Evolutionary conservation across 306 rosid genomes (phyloP).

Genomic region (Lathyrus oleraceus): DNA sequence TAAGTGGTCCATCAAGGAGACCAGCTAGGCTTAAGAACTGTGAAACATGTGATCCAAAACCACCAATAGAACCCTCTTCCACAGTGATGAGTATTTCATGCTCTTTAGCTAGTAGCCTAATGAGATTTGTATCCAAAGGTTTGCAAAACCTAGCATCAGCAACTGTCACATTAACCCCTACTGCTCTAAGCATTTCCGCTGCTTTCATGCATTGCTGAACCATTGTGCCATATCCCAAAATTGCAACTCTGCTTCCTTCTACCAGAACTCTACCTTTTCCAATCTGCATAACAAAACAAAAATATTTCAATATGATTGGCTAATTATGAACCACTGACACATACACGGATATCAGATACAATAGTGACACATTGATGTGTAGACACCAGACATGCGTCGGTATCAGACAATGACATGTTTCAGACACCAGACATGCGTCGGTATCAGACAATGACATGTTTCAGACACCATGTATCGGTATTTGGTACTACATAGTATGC

Average conservation of each 20-base stretch:
- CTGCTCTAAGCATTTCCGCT: slow-evolving; percentile 54
- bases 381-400: not conserved
- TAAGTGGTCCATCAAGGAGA: slow-evolving; percentile 73
- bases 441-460: not conserved
- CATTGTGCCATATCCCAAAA: slow-evolving; percentile 77
- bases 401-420: not conserved
- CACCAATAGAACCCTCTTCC: slow-evolving; percentile 93
- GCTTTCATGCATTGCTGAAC: slow-evolving; percentile 80
- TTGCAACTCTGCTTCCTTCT: slow-evolving; percentile 75
- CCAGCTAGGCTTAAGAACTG: slow-evolving; percentile 76
- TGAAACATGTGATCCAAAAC: slow-evolving; percentile 92
- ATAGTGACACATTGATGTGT: not conserved
- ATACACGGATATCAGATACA: not conserved
- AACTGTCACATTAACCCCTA: slow-evolving; percentile 60
- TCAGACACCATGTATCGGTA: not conserved
- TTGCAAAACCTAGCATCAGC: slow-evolving; percentile 98
- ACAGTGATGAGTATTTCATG: slow-evolving; percentile 80
- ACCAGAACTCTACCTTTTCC: slow-evolving; percentile 77
- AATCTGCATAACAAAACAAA: slow-evolving; percentile 48
- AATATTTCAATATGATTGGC: not conserved
- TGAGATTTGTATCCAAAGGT: slow-evolving; percentile 75
- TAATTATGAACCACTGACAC: not conserved
- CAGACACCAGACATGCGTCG: not conserved
- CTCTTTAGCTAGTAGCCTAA: slow-evolving; percentile 63
- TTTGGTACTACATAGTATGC: slow-evolving; percentile 19